phyloP scores from a whole-genome alignment of 1,284 basidiomycete species.

The Xerocomus minutiporus region DNA sequence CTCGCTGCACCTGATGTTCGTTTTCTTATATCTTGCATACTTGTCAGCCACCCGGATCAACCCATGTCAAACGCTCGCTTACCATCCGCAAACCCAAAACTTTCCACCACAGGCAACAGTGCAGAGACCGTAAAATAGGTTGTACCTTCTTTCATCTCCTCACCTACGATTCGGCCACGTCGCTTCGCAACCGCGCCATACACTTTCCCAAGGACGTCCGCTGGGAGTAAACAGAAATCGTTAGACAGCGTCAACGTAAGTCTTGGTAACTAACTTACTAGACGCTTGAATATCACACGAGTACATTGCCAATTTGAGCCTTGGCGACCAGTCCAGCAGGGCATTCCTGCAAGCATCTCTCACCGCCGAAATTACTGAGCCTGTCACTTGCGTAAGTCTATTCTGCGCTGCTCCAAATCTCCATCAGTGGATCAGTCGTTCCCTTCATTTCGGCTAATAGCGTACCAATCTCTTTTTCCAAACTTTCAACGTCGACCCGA shows the following conservation, averaged over 20 bases:
- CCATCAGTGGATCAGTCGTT: slow-evolving; percentile 11
- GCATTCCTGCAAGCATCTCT: slow-evolving; percentile 87
- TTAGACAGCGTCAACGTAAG: slow-evolving; percentile 8
- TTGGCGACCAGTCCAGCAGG: slow-evolving; percentile 94
- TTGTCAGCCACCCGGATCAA: slow-evolving; percentile 4
- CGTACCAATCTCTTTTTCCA: slow-evolving; percentile 64
- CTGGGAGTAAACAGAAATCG: slow-evolving; percentile 38
- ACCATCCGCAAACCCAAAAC: slow-evolving; percentile 98
- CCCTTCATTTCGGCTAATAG: slow-evolving; percentile 8
- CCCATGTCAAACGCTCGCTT: slow-evolving; percentile 10
- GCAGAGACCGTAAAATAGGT: slow-evolving; percentile 91
- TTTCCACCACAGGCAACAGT: slow-evolving; percentile 92
- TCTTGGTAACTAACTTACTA: slow-evolving; percentile 51
- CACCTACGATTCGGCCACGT: slow-evolving; percentile 87
- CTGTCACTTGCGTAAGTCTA: slow-evolving; percentile 73
- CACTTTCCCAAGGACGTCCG: slow-evolving; percentile 96
- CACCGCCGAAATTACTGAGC: slow-evolving; percentile 84
- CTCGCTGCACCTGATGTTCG: slow-evolving; percentile 95
- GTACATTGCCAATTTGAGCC: slow-evolving; percentile 98
- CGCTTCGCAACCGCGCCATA: slow-evolving; percentile 93
- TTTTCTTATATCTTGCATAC: slow-evolving; percentile 77
- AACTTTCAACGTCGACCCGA: slow-evolving; percentile 55
- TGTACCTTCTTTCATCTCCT: slow-evolving; percentile 99
- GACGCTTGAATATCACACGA: slow-evolving; percentile 98
- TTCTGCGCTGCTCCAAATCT: slow-evolving; percentile 50